Base-by-base conservation (phyloP, 1,284 basidiomycete genomes). In the Apiotrichum domesticum region DNA sequence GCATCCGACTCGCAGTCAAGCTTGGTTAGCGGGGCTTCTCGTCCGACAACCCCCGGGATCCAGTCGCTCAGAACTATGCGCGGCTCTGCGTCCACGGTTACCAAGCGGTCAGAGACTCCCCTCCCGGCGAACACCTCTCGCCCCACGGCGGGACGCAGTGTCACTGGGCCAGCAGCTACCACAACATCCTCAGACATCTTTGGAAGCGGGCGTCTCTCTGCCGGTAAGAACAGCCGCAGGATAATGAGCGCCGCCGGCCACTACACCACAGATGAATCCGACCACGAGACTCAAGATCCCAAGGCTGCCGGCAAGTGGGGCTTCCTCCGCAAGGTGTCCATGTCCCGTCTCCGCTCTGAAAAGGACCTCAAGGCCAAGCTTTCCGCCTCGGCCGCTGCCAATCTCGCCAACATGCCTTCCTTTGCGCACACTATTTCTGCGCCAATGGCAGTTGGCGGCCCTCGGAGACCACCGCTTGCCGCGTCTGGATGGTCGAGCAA, bases 251-350 rank as follows among this genome's bases (percentile, higher is more conserved):
- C 60, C 6, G 52, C 49, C n/a, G 47, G 52, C 42, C 10, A 42
- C n/a, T 42, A 49, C 54, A 51, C 37, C 42, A 45, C 48, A 7
- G 54, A 50, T 15, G 56, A 54, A 13, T 58, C 56, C n/a, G 56
- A 58, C 33, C 32, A 39, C 33, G 56, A 54, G 43, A n/a, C 35
- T 11, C 54, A 56, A 35, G 42, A 44, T 4, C 3, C 10, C 15
- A 49, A 49, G 47, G 34, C 37, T 39, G 41, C 4, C 8, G 35
- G 35, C 56, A 84, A 87, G 58, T 94, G 90, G 90, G 90, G 92
- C 3, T 94, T 96, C 78, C 79, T 96, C 59, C 90, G 92, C 78
- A 96, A 96, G 79, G 93, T 96, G 88, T 93, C 90, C 9, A 92
- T 93, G 88, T 87, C 89, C 29, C 57, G 61, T 13, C 49, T 62